Base-by-base conservation (phyloP, 2,329 filamentous ascomycete species). In the Trichoderma atroviride region DNA sequence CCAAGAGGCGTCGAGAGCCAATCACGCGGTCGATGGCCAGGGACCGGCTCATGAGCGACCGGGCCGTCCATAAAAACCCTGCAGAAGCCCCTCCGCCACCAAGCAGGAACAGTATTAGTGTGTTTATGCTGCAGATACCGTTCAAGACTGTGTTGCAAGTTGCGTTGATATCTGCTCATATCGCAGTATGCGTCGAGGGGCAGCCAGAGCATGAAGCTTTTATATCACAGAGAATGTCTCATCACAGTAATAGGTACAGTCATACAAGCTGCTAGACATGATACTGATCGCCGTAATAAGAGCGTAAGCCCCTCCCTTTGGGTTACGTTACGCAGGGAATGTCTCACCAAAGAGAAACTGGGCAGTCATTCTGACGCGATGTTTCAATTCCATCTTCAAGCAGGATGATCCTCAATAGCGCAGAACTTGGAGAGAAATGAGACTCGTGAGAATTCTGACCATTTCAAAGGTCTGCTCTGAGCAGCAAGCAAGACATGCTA, bases 51-150 rank as follows among this genome's bases (percentile, higher is more conserved):
- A 66, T 66, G 53, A 66, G 52, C 63, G 62, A 57, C 62, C 62
- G 63, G 63, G 37, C 63, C 63, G 63, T 35, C 27, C 19, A 64
- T 19, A 43, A 57, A 66, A 55, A 64, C 53, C 63, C 55, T 66
- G 63, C 52, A 57, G 62, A 35, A 35, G 33, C 52, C 61, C 35
- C 62, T 56, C 62, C 62, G 62, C 63, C 63, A 57, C 63, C 55
- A 58, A 33, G 31, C 52, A 66, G 63, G 63, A 66, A 66, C 52
- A 31, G 53, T 16, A 24, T 35, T 57, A 47, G 63, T 40, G 33
- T 19, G n/a, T 50, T 50, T 50, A n/a, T 43, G 40, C 9, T 43
- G 40, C 40, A 3, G 40, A 43, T n/a, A 43, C 40, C n/a, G 40
- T 19, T 9, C 6, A 10, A 4, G 9, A n/a, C 40, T n/a, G 40